Conservation (phyloP, 2,329 filamentous ascomycete genomes). For the Sclerotinia spermophila region DNA sequence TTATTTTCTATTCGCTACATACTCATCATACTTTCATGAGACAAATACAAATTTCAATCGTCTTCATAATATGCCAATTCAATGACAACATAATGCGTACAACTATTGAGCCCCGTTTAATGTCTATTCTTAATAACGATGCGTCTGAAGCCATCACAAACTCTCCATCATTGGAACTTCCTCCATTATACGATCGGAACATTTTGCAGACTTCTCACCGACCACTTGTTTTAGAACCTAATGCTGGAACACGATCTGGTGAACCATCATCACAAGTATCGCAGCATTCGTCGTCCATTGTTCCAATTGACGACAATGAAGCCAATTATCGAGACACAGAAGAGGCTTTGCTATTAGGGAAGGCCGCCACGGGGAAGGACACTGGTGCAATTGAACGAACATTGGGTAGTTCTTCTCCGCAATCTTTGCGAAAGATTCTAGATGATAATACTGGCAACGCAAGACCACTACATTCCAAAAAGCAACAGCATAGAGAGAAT, state of each 20-base stretch:
- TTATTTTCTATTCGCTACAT: neutral
- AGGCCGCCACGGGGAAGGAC: neutral
- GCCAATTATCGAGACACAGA: conserved; percentile 20
- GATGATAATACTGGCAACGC: conserved; percentile 33
- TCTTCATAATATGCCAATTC: conserved; percentile 3
- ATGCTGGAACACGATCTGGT: conserved; percentile 38
- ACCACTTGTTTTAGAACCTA: conserved; percentile 49
- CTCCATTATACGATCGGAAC: conserved; percentile 49
- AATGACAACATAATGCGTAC: conserved; percentile 30
- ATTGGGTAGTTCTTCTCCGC: conserved; percentile 36
- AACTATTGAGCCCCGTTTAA: conserved; percentile 64
- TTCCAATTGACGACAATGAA: conserved; percentile 36
- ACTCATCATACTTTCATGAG: neutral
- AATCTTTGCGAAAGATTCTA: conserved; percentile 37
- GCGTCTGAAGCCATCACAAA: conserved; percentile 38
- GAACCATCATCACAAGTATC: conserved; percentile 25
- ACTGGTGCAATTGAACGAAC: conserved; percentile 22
- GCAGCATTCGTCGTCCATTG: conserved; percentile 24
- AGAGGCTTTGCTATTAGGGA: conserved; percentile 14
- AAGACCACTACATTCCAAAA: conserved; percentile 38
- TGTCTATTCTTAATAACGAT: conserved; percentile 60
- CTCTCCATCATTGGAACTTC: conserved; percentile 47
- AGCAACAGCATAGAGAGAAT: conserved; percentile 51
- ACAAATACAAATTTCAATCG: neutral
- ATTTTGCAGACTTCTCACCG: conserved; percentile 45